These are phyloP conservation scores for Colletotrichum endophyticum DNA, from an alignment of 2,329 filamentous ascomycete species.

Conservation along the genomic window DNA sequence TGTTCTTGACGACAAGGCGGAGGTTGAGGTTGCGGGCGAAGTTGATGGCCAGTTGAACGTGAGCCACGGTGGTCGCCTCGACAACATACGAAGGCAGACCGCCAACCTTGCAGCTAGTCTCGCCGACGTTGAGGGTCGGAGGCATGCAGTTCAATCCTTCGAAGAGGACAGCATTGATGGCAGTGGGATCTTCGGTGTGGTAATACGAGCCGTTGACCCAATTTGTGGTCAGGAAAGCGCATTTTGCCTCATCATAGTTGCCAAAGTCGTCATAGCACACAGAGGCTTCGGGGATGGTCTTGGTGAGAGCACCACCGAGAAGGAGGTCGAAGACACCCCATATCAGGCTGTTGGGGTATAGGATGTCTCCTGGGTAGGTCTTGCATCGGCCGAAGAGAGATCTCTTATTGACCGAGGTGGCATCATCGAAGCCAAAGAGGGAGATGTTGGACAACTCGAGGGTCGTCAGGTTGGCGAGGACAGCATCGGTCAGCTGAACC, in stretches of 20 bases:
- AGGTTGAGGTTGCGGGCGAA: constrained; percentile 48
- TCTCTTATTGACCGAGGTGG: constrained; percentile 23
- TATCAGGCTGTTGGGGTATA: constrained; percentile 29
- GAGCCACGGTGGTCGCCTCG: constrained; percentile 35
- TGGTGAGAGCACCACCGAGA: constrained; percentile 32
- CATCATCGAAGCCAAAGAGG: constrained; percentile 35
- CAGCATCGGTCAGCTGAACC: constrained; percentile 38
- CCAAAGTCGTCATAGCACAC: constrained; percentile 36
- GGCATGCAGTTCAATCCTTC: constrained; percentile 31
- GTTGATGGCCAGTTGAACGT: constrained; percentile 40
- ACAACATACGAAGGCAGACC: constrained; percentile 33
- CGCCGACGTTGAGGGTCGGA: constrained; percentile 15
- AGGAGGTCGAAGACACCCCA: constrained; percentile 41
- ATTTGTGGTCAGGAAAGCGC: constrained; percentile 31
- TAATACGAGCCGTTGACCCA: constrained; percentile 30
- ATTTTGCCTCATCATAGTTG: constrained; percentile 34
- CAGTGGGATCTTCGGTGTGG: constrained; percentile 30
- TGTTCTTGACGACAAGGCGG: constrained; percentile 45
- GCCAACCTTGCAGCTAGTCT: constrained; percentile 16
- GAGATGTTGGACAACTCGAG: constrained; percentile 32
- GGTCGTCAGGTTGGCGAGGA: constrained; percentile 34
- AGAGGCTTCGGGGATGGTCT: constrained; percentile 35
- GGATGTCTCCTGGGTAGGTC: constrained; percentile 33
- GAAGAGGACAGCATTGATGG: constrained; percentile 29
- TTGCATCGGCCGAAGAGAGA: constrained; percentile 32